A percentile compares a stretch with the other conserved stretches of the same genome.
Conservation (phyloP, 2,329 filamentous ascomycete genomes). For the Lasiodiplodia gonubiensis region DNA sequence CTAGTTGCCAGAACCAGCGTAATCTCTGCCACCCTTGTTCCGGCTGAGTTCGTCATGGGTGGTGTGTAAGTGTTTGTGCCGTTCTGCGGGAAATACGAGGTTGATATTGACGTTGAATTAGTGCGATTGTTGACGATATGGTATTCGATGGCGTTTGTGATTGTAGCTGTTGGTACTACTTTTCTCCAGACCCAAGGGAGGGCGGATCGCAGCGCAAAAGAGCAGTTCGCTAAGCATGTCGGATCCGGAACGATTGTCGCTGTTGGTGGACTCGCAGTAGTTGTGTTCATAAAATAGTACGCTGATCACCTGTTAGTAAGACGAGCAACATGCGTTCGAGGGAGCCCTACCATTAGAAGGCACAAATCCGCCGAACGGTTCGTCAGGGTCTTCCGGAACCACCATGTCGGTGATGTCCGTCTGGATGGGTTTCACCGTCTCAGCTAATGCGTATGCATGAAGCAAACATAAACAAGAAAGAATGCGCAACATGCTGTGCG, state of each 20-base stretch:
- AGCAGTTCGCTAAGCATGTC: not conserved
- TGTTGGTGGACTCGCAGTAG: not conserved
- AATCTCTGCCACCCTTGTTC: not conserved
- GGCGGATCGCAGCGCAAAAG: not conserved
- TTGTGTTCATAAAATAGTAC: conserved; percentile 10
- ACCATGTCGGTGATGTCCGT: not conserved
- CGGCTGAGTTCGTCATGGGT: conserved; percentile 5
- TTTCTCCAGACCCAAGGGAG: not conserved
- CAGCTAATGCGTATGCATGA: not conserved
- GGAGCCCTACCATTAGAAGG: not conserved
- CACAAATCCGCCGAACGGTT: not conserved
- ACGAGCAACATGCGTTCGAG: not conserved
- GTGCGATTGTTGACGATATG: conserved; percentile 14
- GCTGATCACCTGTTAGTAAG: not conserved
- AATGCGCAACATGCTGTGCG: not conserved
- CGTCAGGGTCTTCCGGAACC: not conserved
- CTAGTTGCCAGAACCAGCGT: not conserved
- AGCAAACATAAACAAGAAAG: not conserved
- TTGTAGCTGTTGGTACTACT: not conserved
- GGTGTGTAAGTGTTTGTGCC: not conserved
- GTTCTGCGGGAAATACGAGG: not conserved
- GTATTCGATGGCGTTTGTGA: conserved; percentile 6
- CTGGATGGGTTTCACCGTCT: not conserved
- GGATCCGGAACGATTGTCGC: not conserved
- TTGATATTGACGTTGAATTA: not conserved